These are phyloP conservation scores for Linum lewisii DNA, from an alignment of 345 rosid genomes.

Conservation along the genomic window DNA sequence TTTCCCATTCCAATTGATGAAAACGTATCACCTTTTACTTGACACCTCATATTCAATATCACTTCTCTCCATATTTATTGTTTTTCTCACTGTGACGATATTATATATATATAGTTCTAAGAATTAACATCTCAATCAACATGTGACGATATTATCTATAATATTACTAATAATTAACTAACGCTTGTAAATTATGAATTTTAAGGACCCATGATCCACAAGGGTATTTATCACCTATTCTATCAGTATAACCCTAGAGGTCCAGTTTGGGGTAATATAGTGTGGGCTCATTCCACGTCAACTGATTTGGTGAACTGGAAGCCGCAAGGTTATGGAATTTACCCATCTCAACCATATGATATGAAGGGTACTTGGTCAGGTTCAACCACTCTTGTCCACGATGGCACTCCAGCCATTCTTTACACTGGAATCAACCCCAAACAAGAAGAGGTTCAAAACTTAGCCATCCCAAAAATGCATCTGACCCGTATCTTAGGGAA, in stretches of 20 bases:
- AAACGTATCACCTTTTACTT: too few species aligned
- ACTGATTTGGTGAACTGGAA: slow-evolving; percentile 61
- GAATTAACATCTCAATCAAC: too few species aligned
- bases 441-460: slow-evolving; percentile 41
- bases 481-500: slow-evolving; percentile 45
- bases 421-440: slow-evolving; percentile 49
- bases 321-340: slow-evolving; percentile 44
- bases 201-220: slow-evolving; percentile 62
- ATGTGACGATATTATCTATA: too few species aligned
- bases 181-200: too few species aligned
- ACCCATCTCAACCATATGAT: slow-evolving; percentile 44
- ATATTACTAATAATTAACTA: too few species aligned
- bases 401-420: slow-evolving; percentile 47
- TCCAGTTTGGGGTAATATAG: slow-evolving; percentile 63
- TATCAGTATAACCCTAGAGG: slow-evolving; percentile 69
- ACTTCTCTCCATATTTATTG: too few species aligned
- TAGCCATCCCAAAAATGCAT: slow-evolving; percentile 42
- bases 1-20: too few species aligned
- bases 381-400: slow-evolving; percentile 46
- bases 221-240: slow-evolving; percentile 64
- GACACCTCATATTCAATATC: too few species aligned
- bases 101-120: too few species aligned
- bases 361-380: slow-evolving; percentile 72
- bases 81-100: too few species aligned
- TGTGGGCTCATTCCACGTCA: slow-evolving; percentile 85